Percentiles rank a stretch among this genome's conserved stretches.
Evolutionary conservation across 1,284 basidiomycete genomes (phyloP).

Genomic region (Mycena sp.): DNA sequence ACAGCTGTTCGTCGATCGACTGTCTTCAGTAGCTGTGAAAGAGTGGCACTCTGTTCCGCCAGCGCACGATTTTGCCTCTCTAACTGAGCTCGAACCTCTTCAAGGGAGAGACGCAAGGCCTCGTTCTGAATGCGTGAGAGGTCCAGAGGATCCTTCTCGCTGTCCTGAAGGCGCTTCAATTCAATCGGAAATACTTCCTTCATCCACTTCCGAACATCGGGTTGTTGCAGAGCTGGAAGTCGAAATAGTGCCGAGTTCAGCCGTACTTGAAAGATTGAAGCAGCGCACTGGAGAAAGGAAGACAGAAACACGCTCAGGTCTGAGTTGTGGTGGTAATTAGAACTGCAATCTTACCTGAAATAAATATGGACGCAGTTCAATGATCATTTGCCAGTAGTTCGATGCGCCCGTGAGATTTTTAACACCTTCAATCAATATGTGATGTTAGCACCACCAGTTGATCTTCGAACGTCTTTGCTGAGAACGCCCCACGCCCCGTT

Average conservation of each 20-base stretch:
- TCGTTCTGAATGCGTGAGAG: slow-evolving; percentile 32
- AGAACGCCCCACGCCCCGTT: not conserved
- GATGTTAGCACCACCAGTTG: no score
- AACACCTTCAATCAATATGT: not conserved
- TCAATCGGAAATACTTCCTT: slow-evolving; percentile 25
- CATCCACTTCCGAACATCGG: slow-evolving; percentile 40
- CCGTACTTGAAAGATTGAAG: slow-evolving; percentile 33
- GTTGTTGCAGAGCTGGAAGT: slow-evolving; percentile 35
- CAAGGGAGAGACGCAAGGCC: slow-evolving; percentile 26
- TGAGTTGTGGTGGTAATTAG: not conserved
- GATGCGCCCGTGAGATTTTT: slow-evolving; percentile 34
- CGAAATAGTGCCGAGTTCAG: slow-evolving; percentile 35
- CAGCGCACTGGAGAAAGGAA: slow-evolving; percentile 31
- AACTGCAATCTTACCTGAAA: slow-evolving; percentile 34
- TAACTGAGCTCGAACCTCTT: slow-evolving; percentile 21
- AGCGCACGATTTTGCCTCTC: not conserved
- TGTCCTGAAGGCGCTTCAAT: slow-evolving; percentile 27
- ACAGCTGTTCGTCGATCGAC: not conserved
- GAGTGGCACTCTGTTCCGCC: no score
- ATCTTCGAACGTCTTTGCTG: not conserved
- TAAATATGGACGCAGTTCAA: slow-evolving; percentile 34
- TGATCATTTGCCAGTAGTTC: slow-evolving; percentile 40
- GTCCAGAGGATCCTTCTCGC: slow-evolving; percentile 29
- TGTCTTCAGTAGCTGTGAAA: not conserved
- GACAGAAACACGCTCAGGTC: not conserved